These are phyloP conservation scores for Candida alai DNA, from an alignment of 805 yeast genomes.

Conservation along the genomic window DNA sequence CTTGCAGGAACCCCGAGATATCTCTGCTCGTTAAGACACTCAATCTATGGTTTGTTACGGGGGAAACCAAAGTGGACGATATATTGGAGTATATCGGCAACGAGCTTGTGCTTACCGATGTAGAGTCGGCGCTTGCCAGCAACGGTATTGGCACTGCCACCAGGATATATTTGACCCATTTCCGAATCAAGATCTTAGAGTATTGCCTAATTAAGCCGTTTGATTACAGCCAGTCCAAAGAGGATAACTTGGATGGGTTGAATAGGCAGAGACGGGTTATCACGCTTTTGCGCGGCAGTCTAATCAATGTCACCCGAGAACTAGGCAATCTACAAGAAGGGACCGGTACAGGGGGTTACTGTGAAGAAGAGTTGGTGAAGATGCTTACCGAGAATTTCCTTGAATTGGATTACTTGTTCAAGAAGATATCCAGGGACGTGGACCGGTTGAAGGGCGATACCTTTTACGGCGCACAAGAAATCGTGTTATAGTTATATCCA, in stretches of 20 bases:
- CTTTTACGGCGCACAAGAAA: conserved; percentile 15
- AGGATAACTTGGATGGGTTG: background rate
- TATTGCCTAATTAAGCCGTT: conserved; percentile 1
- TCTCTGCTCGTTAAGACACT: too few species aligned
- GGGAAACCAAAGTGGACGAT: too few species aligned
- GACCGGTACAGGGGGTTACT: background rate
- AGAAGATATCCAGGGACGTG: conserved; percentile 18
- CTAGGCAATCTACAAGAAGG: too few species aligned
- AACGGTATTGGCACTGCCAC: background rate
- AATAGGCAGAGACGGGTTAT: too few species aligned
- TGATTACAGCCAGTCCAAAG: conserved; percentile 1
- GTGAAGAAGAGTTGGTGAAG: conserved; percentile 19
- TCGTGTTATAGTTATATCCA: too few species aligned
- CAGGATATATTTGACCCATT: conserved; percentile 5
- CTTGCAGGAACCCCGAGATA: background rate
- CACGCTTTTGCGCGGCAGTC: too few species aligned
- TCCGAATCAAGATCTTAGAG: conserved; percentile 1
- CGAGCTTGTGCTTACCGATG: too few species aligned
- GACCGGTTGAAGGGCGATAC: conserved; percentile 18
- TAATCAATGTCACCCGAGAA: too few species aligned
- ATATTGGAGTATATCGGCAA: too few species aligned
- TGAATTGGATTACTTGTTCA: conserved; percentile 17
- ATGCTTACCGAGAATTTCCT: conserved; percentile 22
- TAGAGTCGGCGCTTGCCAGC: too few species aligned
- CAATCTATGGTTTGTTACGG: too few species aligned